Conservation (phyloP, 2,329 filamentous ascomycete species). For the Fusarium sp. region DNA sequence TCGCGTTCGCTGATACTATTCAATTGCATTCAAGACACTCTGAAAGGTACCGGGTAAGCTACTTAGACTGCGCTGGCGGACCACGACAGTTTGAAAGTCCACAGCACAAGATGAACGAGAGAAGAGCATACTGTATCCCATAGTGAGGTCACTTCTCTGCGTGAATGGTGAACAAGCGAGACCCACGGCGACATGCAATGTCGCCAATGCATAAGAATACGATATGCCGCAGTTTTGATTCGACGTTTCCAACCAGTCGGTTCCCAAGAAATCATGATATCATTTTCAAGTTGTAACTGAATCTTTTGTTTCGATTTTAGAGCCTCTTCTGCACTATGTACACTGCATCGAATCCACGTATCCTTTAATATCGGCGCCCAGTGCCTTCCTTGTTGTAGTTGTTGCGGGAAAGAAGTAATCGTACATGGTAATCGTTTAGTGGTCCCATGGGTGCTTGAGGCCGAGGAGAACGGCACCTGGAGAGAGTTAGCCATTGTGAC, state of each 20-base stretch:
- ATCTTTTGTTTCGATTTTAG: constrained; percentile 32
- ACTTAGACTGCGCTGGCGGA: too few relatives aligned
- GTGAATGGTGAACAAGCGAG: constrained; percentile 74
- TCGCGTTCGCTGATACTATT: too few relatives aligned
- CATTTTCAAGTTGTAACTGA: neutral
- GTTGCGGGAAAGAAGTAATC: constrained; percentile 28
- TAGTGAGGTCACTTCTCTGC: constrained; percentile 75
- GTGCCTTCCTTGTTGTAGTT: constrained; percentile 24
- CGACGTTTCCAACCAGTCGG: constrained; percentile 61
- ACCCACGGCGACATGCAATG: neutral
- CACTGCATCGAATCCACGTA: constrained; percentile 24
- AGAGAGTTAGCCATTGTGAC: constrained; percentile 28
- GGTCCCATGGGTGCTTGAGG: constrained; percentile 97
- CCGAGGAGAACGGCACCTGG: constrained; percentile 82
- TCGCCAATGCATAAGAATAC: constrained; percentile 31
- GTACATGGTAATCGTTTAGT: constrained; percentile 65
- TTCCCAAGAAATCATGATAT: neutral
- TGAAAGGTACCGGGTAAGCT: too few relatives aligned
- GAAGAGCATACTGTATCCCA: constrained; percentile 66
- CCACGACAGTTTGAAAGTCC: too few relatives aligned
- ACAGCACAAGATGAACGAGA: too few relatives aligned
- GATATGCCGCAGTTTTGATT: constrained; percentile 69
- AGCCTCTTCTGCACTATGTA: constrained; percentile 43
- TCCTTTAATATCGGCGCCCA: constrained; percentile 10
- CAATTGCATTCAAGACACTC: too few relatives aligned